Base-by-base conservation (phyloP, 371 early-diverging fungal genomes). In the Phascolomyces articulosus region DNA sequence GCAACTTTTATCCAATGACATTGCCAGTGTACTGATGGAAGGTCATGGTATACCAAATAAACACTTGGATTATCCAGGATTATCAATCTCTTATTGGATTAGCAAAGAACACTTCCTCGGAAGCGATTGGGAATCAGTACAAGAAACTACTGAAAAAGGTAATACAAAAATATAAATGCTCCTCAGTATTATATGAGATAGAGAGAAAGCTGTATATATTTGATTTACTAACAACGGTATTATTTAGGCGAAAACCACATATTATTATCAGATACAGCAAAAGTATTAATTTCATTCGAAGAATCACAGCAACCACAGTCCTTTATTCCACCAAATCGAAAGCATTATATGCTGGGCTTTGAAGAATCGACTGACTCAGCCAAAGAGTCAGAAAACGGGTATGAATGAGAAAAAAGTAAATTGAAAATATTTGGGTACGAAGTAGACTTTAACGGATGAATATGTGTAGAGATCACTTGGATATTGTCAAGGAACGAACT, bases 71-170 rank as follows among this genome's bases (percentile, higher is more conserved):
- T 74, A 75, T 63, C 81, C 85, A n/a, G 87, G 87, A 15, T 72
- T 85, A 3, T 82, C 85, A 10, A 72, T 87, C 21, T 72, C 79
- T 2, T 87, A 84, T 57, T 87, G 84, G 85, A 77, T 82, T n/a
- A 72, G 74, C 24, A 79, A 79, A 48, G 57, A 61, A 0, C 64
- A 66, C 0, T 60, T 78, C 2, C 55, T 70, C 9, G 71, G 66
- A 13, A 75, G 66, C 2, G 66, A 81, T 41, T 87, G 87, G 87
- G 73, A 70, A 3, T 53, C 64, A 9, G 72, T 79, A 6, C 60
- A 70, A 9, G 41, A 58, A 40, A 58, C 69, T 15, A 67, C 77
- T 47, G 78, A 75, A 41, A 75, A 77, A 70, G 79, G 81, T 80
- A 74, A 24, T 23, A 24, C 3, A 24, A 20, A 20, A 51, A 24